Base-by-base conservation (phyloP, 352 stramenopile genomes). In the Pythium periplocum region DNA sequence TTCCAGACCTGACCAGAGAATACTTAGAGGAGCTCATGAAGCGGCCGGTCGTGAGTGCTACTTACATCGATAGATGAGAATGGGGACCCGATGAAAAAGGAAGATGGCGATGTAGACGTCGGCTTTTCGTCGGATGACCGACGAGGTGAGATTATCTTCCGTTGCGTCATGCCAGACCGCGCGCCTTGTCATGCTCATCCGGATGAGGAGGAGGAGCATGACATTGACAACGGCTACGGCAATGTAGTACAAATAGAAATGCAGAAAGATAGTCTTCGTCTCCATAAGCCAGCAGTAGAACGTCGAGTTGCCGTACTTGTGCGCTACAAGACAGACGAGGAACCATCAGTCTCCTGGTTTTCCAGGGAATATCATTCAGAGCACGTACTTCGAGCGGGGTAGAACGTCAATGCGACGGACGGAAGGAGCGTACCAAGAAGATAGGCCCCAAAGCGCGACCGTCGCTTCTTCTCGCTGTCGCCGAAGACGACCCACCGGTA, bases 221-320 rank as follows among this genome's bases (percentile, higher is more conserved):
- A 87, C 64, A 62, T 90, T 92, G 59, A 90, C 82, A 34, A 86
- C 58, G 41, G 87, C 71, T 62, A 87, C 74, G 48, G 75, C 45
- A 34, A 82, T 46, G 51, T 90, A 87, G 55, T 87, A 86, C 36
- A 75, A 45, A 57, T 92, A 90, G 57, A 90, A 93, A 40, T 88
- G 85, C 5, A 86, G 45, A 36, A 92, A 82, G 64, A 89, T 83
- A 56, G 74, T 68, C 17, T 68, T 56, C 31, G 81, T 73, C 30
- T 90, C 74, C 31, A 67, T 62, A 47, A 94, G 64, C 79, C 79
- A 94, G 66, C 83, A 94, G 61, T 80, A 91, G 64, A 91, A 91
- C 42, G 79, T 92, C 42, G 81, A 73, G 60, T 92, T 75, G 3
- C 81, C 81, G 53, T 88, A 88, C 42, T 75, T 72, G 55, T 83